These are phyloP conservation scores for Phytophthora boehmeriae DNA, from an alignment of 352 stramenopile genomes.

Conservation along the genomic window DNA sequence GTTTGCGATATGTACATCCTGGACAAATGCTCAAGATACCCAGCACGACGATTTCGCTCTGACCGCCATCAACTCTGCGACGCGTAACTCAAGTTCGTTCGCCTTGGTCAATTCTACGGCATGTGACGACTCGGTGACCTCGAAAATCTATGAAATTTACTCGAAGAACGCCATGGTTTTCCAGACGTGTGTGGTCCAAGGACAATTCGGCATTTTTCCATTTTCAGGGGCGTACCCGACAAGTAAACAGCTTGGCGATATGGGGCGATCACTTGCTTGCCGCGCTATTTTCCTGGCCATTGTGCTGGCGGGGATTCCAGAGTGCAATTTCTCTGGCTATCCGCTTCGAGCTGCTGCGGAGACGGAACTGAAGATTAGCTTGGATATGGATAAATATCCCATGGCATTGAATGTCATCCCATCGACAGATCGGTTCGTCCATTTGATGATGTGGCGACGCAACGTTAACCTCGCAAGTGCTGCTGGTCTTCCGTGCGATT, in stretches of 20 bases:
- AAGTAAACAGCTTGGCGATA: slow-evolving; percentile 35
- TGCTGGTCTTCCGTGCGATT: slow-evolving; percentile 43
- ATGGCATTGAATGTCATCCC: slow-evolving; percentile 15
- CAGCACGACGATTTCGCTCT: slow-evolving; percentile 16
- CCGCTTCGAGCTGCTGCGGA: slow-evolving; percentile 48
- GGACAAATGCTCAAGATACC: slow-evolving; percentile 13
- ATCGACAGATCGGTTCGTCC: slow-evolving; percentile 41
- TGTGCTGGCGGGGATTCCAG: slow-evolving; percentile 37
- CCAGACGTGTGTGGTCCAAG: slow-evolving; percentile 45
- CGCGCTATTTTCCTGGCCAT: slow-evolving; percentile 51
- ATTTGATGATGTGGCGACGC: slow-evolving; percentile 50
- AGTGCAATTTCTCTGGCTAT: slow-evolving; percentile 52
- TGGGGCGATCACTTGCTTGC: slow-evolving; percentile 41
- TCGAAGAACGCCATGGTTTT: slow-evolving; percentile 52
- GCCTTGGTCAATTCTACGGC: slow-evolving; percentile 30
- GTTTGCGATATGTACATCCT: background rate
- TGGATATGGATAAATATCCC: slow-evolving; percentile 36
- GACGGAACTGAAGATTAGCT: slow-evolving; percentile 56
- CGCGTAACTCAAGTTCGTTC: slow-evolving; percentile 43
- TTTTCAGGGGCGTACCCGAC: slow-evolving; percentile 43
- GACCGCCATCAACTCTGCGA: slow-evolving; percentile 35
- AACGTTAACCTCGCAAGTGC: slow-evolving; percentile 49
- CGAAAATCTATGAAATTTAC: slow-evolving; percentile 44
- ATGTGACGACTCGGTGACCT: slow-evolving; percentile 41
- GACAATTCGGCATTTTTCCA: slow-evolving; percentile 61